Conservation (phyloP, 345 rosid species). For the Laguncularia racemosa region DNA sequence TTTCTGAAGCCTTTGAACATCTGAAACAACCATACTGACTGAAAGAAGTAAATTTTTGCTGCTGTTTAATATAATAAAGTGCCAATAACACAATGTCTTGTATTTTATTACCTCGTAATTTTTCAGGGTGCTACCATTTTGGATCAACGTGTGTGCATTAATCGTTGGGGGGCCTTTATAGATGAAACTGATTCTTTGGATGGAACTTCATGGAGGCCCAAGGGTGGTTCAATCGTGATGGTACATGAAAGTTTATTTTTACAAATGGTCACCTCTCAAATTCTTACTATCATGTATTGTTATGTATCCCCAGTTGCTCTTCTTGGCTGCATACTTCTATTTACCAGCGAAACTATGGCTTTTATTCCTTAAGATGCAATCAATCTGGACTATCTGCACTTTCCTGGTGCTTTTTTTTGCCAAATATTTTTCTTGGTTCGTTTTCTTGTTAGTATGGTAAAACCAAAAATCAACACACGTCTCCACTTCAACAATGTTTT, state of each 20-base stretch:
- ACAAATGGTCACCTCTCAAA: background rate
- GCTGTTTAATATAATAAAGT: background rate
- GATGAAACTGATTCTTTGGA: constrained; percentile 52
- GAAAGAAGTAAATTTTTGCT: background rate
- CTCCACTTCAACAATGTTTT: too few species aligned
- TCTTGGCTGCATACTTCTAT: too few species aligned
- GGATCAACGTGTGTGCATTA: constrained; percentile 62
- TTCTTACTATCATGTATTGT: too few species aligned
- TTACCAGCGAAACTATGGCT: background rate
- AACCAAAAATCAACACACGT: too few species aligned
- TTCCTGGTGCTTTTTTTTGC: too few species aligned
- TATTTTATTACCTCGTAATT: constrained; percentile 8
- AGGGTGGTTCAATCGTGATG: constrained; percentile 22
- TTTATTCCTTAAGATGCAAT: background rate
- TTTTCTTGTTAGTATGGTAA: too few species aligned
- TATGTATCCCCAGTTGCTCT: too few species aligned
- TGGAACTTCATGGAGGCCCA: constrained; percentile 25
- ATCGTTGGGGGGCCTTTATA: constrained; percentile 44
- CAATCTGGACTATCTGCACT: too few species aligned
- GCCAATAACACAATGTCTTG: too few species aligned
- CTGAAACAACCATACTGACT: too few species aligned
- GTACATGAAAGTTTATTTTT: constrained; percentile 17
- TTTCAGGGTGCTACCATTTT: constrained; percentile 79
- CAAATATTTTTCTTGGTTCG: too few species aligned
- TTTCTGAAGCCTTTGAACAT: too few species aligned